Conservation (phyloP, 805 yeast species). For the Saturnispora quitensis region DNA sequence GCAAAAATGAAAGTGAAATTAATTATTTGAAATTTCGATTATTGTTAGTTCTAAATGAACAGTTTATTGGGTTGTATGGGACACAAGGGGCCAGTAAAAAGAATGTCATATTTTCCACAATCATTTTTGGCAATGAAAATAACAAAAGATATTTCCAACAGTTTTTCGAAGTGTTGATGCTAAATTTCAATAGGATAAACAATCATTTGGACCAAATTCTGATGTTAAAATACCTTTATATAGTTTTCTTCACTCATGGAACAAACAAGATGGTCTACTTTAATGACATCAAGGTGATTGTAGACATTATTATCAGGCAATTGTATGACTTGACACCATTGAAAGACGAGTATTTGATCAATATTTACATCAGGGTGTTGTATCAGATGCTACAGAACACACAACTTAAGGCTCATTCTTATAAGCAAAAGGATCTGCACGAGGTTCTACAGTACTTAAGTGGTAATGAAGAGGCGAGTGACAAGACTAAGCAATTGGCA, state of each 20-base stretch:
- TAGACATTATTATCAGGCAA: slow-evolving; percentile 77
- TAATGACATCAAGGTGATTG: slow-evolving; percentile 76
- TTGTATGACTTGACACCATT: slow-evolving; percentile 53
- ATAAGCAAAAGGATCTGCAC: slow-evolving; percentile 47
- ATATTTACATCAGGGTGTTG: slow-evolving; percentile 66
- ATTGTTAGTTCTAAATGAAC: slow-evolving; percentile 74
- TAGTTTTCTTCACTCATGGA: slow-evolving; percentile 56
- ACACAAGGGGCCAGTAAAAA: not conserved
- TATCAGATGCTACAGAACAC: slow-evolving; percentile 62
- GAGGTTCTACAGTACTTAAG: slow-evolving; percentile 42
- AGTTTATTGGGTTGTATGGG: slow-evolving; percentile 42
- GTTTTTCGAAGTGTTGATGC: slow-evolving; percentile 60
- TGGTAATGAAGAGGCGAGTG: slow-evolving; percentile 27
- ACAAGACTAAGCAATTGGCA: slow-evolving; percentile 35
- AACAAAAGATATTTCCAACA: slow-evolving; percentile 32
- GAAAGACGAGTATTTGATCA: slow-evolving; percentile 48
- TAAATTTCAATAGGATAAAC: slow-evolving; percentile 68
- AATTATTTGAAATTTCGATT: slow-evolving; percentile 64
- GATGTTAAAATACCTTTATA: slow-evolving; percentile 68
- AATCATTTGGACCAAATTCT: slow-evolving; percentile 67
- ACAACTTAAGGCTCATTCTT: slow-evolving; percentile 45
- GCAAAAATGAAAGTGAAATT: slow-evolving; percentile 43
- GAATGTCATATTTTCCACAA: not conserved
- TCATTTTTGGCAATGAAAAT: slow-evolving; percentile 17
- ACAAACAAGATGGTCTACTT: slow-evolving; percentile 66